phyloP scores from a whole-genome alignment of 2,329 filamentous ascomycete genomes.

The Pyrenophora tritici-repentis region DNA sequence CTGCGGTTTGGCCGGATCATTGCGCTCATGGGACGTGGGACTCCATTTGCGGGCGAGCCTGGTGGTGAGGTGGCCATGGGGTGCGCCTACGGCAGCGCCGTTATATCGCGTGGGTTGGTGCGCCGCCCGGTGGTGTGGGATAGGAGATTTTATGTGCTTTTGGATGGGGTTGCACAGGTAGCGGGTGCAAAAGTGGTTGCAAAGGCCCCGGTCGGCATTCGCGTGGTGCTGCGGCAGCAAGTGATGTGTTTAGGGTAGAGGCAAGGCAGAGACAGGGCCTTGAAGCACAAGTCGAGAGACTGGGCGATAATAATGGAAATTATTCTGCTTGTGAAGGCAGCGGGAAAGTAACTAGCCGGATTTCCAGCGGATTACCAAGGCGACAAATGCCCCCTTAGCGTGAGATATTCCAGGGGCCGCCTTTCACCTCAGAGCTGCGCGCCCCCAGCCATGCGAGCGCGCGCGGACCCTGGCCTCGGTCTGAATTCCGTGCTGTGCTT shows the following conservation, averaged over 20 bases:
- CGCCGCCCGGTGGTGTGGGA: slow-evolving; percentile 16
- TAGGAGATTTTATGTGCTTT: slow-evolving; percentile 9
- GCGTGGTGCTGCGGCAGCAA: slow-evolving; percentile 5
- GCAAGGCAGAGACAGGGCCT: not conserved
- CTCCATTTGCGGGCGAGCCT: slow-evolving; percentile 57
- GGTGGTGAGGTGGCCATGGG: slow-evolving; percentile 46
- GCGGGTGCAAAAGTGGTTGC: slow-evolving; percentile 4
- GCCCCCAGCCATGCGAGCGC: slow-evolving; percentile 10
- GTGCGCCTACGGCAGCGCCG: slow-evolving; percentile 33
- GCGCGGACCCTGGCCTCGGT: slow-evolving; percentile 4
- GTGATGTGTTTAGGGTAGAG: not conserved
- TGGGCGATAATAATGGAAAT: slow-evolving; percentile 9
- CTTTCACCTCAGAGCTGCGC: not conserved
- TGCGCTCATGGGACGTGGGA: slow-evolving; percentile 69
- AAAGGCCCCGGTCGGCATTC: slow-evolving; percentile 13
- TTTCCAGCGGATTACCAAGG: slow-evolving; percentile 9
- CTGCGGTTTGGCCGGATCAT: slow-evolving; percentile 79
- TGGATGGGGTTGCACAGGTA: not conserved
- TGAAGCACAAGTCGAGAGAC: slow-evolving; percentile 1
- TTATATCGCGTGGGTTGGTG: slow-evolving; percentile 16
- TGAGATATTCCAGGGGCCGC: slow-evolving; percentile 12
- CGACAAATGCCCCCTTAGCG: slow-evolving; percentile 18
- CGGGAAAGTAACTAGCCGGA: slow-evolving; percentile 2
- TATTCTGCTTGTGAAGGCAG: slow-evolving; percentile 14
- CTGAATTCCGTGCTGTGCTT: not conserved